Percentiles rank a stretch among this genome's conserved stretches.
Evolutionary conservation across 2,329 filamentous ascomycete genomes (phyloP).

Genomic region (Chrysoporthe austroafricana): DNA sequence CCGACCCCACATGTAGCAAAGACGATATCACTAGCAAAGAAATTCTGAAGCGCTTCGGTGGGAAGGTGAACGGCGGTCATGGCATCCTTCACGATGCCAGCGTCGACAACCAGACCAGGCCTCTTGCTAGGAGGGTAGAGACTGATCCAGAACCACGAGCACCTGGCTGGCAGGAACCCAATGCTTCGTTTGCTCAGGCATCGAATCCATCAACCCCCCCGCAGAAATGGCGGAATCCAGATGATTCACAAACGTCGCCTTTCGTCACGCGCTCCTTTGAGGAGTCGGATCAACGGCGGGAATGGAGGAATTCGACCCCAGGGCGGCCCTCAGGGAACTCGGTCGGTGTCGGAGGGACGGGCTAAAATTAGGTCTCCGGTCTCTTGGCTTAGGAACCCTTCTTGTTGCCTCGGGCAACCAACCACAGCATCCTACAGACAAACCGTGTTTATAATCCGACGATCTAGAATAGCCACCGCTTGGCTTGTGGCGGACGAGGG

Average conservation of each 20-base stretch:
- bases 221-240: constrained; percentile 50
- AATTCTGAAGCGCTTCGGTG: constrained; percentile 90
- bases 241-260: constrained; percentile 49
- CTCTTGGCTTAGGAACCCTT: constrained; percentile 3
- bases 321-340: constrained; percentile 51
- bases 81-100: constrained; percentile 63
- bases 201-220: constrained; percentile 50
- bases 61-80: constrained; percentile 54
- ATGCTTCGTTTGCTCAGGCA: constrained; percentile 43
- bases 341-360: constrained; percentile 52
- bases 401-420: not conserved
- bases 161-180: constrained; percentile 70
- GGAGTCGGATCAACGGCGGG: constrained; percentile 51
- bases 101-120: constrained; percentile 60
- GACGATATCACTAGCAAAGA: constrained; percentile 96
- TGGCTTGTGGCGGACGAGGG: constrained; percentile 10
- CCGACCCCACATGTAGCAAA: constrained; percentile 74
- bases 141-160: constrained; percentile 66
- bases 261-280: constrained; percentile 49
- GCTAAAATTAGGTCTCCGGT: constrained; percentile 33
- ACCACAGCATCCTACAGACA: constrained; percentile 12
- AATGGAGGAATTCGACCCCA: constrained; percentile 63
- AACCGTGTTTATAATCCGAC: constrained; percentile 28
- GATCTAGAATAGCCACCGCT: constrained; percentile 25
- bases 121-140: constrained; percentile 70